Evolutionary conservation across 768 basidiomycete genomes (phyloP), one percentile per base, ranked within the genome.

Genomic region (Boletellus ananiceps): DNA sequence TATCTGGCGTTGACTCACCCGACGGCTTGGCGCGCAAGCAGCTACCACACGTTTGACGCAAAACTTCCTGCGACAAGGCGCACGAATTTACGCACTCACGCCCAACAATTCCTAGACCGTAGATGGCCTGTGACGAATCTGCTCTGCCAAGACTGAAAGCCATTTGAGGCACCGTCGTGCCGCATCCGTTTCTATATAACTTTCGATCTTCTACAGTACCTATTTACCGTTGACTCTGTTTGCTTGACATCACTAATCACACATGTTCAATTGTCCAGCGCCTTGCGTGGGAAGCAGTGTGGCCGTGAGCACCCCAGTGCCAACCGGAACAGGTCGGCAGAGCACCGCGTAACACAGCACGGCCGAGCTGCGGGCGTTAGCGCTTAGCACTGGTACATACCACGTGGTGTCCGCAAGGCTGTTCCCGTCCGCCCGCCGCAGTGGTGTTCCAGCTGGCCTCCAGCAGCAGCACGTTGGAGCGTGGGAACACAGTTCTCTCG

Each of bases 51-150:
- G 73, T 19, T 68, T 83, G 35, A 83, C 81, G 40, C 73, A 78
- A 54, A 80, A 74, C 58, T 82, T 83, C 49, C 63, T 80, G 56
- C 66, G 76, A 47, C 81, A 83, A 63, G 78, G 76, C 38, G 78
- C 80, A 49, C 75, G 75, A 56, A 77, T 80, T 65, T 78, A 78
- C 63, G 75, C 78, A 50, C 72, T 77, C 68, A 71, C 71, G 54
- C 69, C 74, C 44, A 69, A 57, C 51, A 60, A 49, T 47, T 57
- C 64, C 39, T 69, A 68, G 66, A 68, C 37, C 42, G 50, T 64
- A 66, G 67, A 67, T 33, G 15, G n/a, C n/a, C 33, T 29, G 55
- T 29, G 55, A 39, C 47, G 43, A 33, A 25, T 34, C 39, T 52
- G 35, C 27, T 49, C 41, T 43, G 31, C 25, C 12, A 19, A 47